These are phyloP conservation scores for Colletotrichum gloeosporioides DNA, from an alignment of 2,329 filamentous ascomycete genomes.

Conservation along the genomic window DNA sequence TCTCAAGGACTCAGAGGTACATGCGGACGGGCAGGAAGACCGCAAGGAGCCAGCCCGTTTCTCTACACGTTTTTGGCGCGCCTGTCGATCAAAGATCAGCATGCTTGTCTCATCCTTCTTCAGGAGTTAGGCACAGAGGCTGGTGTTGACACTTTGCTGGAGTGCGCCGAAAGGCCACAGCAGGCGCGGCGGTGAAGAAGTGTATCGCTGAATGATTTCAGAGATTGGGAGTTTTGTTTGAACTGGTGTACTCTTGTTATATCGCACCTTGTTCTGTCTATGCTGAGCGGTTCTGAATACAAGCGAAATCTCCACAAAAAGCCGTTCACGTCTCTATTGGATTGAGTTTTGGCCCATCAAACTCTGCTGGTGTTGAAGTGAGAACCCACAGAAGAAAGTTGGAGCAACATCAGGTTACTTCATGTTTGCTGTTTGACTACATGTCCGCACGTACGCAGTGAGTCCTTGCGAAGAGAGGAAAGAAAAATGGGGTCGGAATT, in stretches of 20 bases:
- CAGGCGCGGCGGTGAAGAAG: background rate
- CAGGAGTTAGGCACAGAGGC: background rate
- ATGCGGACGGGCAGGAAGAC: background rate
- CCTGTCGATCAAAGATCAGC: conserved; percentile 5
- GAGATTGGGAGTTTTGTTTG: background rate
- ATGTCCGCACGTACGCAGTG: background rate
- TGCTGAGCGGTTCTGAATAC: conserved; percentile 5
- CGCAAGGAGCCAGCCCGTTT: background rate
- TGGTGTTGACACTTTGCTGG: background rate
- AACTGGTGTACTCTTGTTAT: background rate
- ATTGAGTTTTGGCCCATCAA: background rate
- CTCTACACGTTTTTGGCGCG: background rate
- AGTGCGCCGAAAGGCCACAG: background rate
- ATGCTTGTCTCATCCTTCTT: background rate
- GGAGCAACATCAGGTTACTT: background rate
- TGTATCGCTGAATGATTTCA: background rate
- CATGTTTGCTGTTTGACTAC: background rate
- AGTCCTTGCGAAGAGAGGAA: background rate
- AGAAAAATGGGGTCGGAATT: background rate
- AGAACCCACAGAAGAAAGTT: background rate
- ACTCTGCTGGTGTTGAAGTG: background rate
- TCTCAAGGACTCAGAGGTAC: background rate
- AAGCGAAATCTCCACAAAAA: background rate
- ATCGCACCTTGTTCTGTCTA: background rate
- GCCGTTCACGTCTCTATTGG: background rate